Conservation (phyloP, 164 flowering plant species). For the Saururus chinensis region DNA sequence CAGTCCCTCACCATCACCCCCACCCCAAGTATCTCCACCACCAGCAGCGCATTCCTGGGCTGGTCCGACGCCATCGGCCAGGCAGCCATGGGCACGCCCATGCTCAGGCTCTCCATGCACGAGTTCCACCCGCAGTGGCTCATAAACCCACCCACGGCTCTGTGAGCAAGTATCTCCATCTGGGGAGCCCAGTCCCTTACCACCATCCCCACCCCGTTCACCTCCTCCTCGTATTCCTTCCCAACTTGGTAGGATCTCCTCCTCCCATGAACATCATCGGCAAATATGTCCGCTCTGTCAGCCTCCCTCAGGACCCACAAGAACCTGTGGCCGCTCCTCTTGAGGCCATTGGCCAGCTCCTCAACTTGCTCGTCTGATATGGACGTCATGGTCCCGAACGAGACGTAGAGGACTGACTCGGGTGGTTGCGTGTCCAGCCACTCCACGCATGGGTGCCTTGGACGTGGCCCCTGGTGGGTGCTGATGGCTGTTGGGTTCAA, state of each 20-base stretch:
- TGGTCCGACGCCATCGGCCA: slow-evolving; percentile 89
- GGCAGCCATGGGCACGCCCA: slow-evolving; percentile 51
- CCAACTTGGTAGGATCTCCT: slow-evolving; percentile 21
- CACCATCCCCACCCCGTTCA: slow-evolving; percentile 23
- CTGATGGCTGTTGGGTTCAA: slow-evolving; percentile 8
- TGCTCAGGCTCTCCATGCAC: slow-evolving; percentile 40
- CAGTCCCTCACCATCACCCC: slow-evolving; percentile 41
- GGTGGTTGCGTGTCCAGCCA: slow-evolving; percentile 47
- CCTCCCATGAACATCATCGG: background rate
- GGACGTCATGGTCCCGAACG: slow-evolving; percentile 49
- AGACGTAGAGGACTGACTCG: slow-evolving; percentile 40
- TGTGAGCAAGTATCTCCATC: slow-evolving; percentile 34
- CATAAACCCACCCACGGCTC: slow-evolving; percentile 40
- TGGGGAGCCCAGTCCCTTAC: slow-evolving; percentile 52
- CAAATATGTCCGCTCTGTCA: slow-evolving; percentile 27
- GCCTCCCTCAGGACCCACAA: slow-evolving; percentile 59
- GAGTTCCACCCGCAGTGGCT: slow-evolving; percentile 65
- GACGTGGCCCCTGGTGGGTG: slow-evolving; percentile 17
- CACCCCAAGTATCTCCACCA: slow-evolving; percentile 27
- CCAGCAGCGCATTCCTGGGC: slow-evolving; percentile 39
- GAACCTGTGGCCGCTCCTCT: slow-evolving; percentile 35
- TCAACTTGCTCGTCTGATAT: slow-evolving; percentile 27
- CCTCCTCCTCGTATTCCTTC: slow-evolving; percentile 36
- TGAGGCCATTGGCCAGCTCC: slow-evolving; percentile 46
- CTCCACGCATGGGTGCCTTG: slow-evolving; percentile 16